These are phyloP conservation scores for Saturnispora hagleri DNA, from an alignment of 805 yeast species.

Conservation along the genomic window DNA sequence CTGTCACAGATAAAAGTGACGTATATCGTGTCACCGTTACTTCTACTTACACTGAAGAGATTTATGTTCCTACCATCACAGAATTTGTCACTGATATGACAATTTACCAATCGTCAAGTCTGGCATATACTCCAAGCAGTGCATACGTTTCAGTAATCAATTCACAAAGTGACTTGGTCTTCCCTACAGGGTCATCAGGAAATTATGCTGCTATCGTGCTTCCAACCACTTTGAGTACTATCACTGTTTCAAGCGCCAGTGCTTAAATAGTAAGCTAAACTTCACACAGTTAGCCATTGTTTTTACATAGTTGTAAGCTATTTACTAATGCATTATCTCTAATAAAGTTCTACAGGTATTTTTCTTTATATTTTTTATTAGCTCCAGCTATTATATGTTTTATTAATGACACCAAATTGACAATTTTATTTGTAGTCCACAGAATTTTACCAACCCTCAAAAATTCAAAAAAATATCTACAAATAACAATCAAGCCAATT, in stretches of 20 bases:
- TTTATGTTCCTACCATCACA: background rate
- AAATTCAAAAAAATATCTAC: background rate
- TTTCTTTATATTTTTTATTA: background rate
- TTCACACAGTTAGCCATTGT: background rate
- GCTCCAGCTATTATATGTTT: background rate
- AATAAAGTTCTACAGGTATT: background rate
- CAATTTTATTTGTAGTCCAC: background rate
- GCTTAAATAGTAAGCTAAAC: background rate
- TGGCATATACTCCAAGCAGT: constrained; percentile 10
- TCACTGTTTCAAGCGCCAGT: constrained; percentile 1
- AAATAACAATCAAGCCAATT: background rate
- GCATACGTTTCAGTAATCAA: constrained; percentile 10
- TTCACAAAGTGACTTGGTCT: constrained; percentile 3
- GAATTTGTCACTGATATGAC: constrained; percentile 2
- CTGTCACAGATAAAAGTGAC: constrained; percentile 25
- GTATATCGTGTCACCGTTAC: constrained; percentile 24
- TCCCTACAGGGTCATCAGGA: constrained; percentile 1
- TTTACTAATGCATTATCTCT: background rate
- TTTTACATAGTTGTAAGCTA: background rate
- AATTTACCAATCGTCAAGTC: constrained; percentile 9
- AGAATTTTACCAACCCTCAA: background rate
- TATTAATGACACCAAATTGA: background rate
- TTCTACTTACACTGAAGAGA: constrained; percentile 22
- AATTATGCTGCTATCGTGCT: constrained; percentile 8
- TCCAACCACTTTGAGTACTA: constrained; percentile 8